These are phyloP conservation scores for Holtermannia corniformis DNA, from an alignment of 768 basidiomycete genomes.

Conservation along the genomic window DNA sequence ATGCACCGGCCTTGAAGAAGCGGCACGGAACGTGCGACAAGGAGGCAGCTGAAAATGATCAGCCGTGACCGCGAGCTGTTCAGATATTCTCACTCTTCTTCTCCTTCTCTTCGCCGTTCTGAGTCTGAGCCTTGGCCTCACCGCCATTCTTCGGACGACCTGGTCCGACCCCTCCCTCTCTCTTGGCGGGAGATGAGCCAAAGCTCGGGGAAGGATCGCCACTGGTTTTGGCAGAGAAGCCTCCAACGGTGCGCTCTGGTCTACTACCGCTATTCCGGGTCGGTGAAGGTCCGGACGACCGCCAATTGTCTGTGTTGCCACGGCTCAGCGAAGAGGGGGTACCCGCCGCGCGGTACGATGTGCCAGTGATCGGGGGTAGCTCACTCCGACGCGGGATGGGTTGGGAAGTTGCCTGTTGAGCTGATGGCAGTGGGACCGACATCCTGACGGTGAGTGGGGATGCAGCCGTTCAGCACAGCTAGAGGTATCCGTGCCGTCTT, in stretches of 20 bases:
- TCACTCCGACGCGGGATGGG: neutral
- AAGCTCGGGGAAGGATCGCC: too few relatives aligned
- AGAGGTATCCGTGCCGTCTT: too few relatives aligned
- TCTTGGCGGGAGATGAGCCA: too few relatives aligned
- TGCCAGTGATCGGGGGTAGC: neutral
- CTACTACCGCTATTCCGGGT: neutral
- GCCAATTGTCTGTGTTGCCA: neutral
- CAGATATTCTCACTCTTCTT: neutral
- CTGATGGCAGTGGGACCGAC: neutral
- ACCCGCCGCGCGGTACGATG: neutral
- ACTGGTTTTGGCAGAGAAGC: neutral
- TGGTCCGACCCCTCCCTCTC: too few relatives aligned
- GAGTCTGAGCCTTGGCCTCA: too few relatives aligned
- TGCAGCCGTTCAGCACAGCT: too few relatives aligned
- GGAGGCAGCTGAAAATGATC: conserved; percentile 4
- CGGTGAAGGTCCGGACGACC: neutral
- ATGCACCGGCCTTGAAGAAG: conserved; percentile 85
- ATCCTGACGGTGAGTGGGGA: too few relatives aligned
- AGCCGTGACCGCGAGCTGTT: too few relatives aligned
- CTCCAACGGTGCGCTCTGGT: neutral
- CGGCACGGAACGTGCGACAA: conserved; percentile 95
- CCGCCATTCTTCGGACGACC: too few relatives aligned
- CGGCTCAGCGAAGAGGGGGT: neutral
- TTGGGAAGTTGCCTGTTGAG: neutral
- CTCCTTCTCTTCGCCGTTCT: neutral